These are phyloP conservation scores for Pseudogymnoascus sp. DNA, from an alignment of 2,329 filamentous ascomycete species.

Conservation along the genomic window DNA sequence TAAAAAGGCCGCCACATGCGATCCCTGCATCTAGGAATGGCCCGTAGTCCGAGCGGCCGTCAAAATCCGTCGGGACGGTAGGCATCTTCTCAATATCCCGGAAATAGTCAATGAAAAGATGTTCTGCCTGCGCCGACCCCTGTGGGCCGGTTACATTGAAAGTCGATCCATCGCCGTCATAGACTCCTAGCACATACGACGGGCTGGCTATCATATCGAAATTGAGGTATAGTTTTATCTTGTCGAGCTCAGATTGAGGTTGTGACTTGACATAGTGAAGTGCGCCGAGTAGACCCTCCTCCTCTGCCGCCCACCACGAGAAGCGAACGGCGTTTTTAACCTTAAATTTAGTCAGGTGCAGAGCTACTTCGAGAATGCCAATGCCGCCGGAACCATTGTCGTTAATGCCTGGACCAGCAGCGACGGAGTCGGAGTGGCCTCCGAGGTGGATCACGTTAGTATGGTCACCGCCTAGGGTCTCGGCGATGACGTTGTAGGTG, in stretches of 20 bases:
- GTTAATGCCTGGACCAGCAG: conserved; percentile 57
- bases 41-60: conserved; percentile 53
- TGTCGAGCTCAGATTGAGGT: conserved; percentile 41
- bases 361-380: conserved; percentile 51
- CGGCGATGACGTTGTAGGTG: conserved; percentile 33
- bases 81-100: conserved; percentile 30
- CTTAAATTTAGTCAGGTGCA: conserved; percentile 48
- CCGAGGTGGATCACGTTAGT: conserved; percentile 52
- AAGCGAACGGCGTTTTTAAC: conserved; percentile 57
- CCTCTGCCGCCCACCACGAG: conserved; percentile 57
- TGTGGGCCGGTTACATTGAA: conserved; percentile 47
- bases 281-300: conserved; percentile 55
- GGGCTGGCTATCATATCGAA: conserved; percentile 59
- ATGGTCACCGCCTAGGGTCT: conserved; percentile 50
- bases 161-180: conserved; percentile 48
- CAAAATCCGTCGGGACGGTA: conserved; percentile 44
- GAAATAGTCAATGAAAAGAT: conserved; percentile 46
- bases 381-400: conserved; percentile 57
- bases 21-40: conserved; percentile 50
- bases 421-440: conserved; percentile 55
- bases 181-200: conserved; percentile 49
- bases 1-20: conserved; percentile 51
- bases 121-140: conserved; percentile 49
- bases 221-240: conserved; percentile 54
- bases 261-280: conserved; percentile 48